Base-by-base conservation (phyloP, 129 eudicot species). In the Pittosporum tobira region DNA sequence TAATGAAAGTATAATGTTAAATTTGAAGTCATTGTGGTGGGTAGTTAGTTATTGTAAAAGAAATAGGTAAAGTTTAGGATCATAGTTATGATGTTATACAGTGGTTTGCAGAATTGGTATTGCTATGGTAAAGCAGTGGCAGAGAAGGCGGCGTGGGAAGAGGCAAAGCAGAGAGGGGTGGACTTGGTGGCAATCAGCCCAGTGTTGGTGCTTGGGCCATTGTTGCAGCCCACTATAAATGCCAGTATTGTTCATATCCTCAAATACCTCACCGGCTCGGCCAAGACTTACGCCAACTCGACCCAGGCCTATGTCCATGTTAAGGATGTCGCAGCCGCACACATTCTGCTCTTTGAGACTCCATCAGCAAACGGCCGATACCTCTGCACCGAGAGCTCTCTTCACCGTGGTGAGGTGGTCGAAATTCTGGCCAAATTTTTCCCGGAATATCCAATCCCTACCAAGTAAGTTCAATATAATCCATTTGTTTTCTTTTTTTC, bases 101-200 rank as follows among this genome's bases (percentile, higher is more conserved):
- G 6, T 18, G 38, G 13, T 21, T 51, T 62, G 45, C 77, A 91
- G 98, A 86, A 91, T 30, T 86, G 95, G 94, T 91, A 91, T 60
- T 91, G 98, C 75, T 91, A 91, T 11, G 95, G 95, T 22, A 91
- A 91, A 79, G 75, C 94, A 5, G 95, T 83, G 69, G 95, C 98
- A 0, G 95, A 90, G 53, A 73, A 75, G 59, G 87, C 89, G 2
- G 95, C 98, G 1, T 86, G 95, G 84, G 95, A 86, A 6, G 81
- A 51, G 70, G 94, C 95, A 20, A 81, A 76, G 75, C 83, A 81
- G 50, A 74, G 66, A 64, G 95, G 84, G 24, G 94, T 86, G 46
- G 95, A 91, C 71, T 49, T 91, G 23, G 95, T 83, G 34, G 85
- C 65, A 22, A 65, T 91, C 6, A 80, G 71, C 81, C 95, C 95